Base-by-base conservation (phyloP, 1,284 basidiomycete genomes). In the Ustilago hordei region DNA sequence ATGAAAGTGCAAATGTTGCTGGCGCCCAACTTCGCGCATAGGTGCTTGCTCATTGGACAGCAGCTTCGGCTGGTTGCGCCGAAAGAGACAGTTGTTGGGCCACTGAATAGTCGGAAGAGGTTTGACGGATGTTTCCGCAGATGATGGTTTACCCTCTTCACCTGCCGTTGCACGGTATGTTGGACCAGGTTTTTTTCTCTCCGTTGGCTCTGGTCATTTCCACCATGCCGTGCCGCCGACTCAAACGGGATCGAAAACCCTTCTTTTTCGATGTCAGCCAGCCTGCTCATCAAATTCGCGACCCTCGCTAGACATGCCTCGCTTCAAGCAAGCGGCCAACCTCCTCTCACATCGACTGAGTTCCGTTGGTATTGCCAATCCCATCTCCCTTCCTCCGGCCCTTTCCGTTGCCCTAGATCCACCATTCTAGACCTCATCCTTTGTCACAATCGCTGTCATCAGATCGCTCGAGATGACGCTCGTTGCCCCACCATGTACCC, bases 151-250 rank as follows among this genome's bases (percentile, higher is more conserved):
- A 12, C 13, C 28, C n/a, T 50, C 47, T 48, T 48, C 48, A 8
- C 31, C 28, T 32, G 12, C 31, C 31, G 48, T 31, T 31, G 31
- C 8, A 19, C 43, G 19, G 5, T 15, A 6, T 45, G 6, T 6
- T 50, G 28, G 48, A 32, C 7, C 12, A 32, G 28, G 12, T 13
- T 50, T 50, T 32, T 8, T 31, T 50, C 2, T 6, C 43, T 45
- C 43, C 43, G 43, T 45, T 19, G 43, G 43, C 43, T 45, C 43
- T 45, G 43, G 43, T 45, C 13, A 19, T 7, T 8, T 52, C 32
- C 28, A 34, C 48, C 48, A 28, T 34, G 32, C 48, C 48, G 48
- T 28, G 48, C 48, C 52, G 52, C 52, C 52, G 52, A 35, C 52
- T 54, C 17, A 12, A 35, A 11, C 52, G 52, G 34, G 34, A 54